Conservation (phyloP, 2,329 filamentous ascomycete genomes). For the Beauveria caledonica region DNA sequence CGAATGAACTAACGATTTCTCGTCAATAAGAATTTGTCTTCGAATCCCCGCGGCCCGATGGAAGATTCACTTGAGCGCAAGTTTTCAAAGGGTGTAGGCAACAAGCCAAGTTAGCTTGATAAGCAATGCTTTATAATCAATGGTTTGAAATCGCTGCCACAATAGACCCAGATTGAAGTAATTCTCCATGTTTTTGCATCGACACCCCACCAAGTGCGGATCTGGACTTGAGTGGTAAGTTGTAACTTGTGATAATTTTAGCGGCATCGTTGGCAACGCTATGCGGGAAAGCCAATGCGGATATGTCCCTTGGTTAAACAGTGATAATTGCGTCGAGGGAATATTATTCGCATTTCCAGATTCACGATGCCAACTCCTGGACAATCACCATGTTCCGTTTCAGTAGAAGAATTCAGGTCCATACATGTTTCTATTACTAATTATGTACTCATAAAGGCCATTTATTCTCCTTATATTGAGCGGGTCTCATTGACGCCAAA, state of each 20-base stretch:
- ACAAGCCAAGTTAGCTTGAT: constrained; percentile 2
- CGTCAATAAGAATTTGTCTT: background rate
- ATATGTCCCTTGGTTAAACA: too few relatives aligned
- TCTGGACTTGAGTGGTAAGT: too few relatives aligned
- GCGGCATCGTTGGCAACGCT: too few relatives aligned
- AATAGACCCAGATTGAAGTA: background rate
- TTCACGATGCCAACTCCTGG: too few relatives aligned
- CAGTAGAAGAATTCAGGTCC: background rate
- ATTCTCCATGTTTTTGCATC: too few relatives aligned
- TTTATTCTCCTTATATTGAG: background rate
- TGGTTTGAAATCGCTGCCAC: background rate
- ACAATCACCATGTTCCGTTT: background rate
- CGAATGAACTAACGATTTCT: background rate
- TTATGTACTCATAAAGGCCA: too few relatives aligned
- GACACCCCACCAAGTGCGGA: too few relatives aligned
- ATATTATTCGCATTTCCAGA: too few relatives aligned
- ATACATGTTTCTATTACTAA: background rate
- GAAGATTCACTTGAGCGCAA: constrained; percentile 2
- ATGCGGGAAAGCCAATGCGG: too few relatives aligned
- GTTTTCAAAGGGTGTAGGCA: constrained; percentile 2
- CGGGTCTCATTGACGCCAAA: background rate
- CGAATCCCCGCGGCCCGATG: constrained; percentile 1
- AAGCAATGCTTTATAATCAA: background rate
- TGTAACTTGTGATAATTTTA: too few relatives aligned
- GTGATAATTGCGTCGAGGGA: too few relatives aligned